Percentiles rank a stretch among this genome's conserved stretches.
Conservation (phyloP, 2,329 filamentous ascomycete genomes). For the Onygena corvina region DNA sequence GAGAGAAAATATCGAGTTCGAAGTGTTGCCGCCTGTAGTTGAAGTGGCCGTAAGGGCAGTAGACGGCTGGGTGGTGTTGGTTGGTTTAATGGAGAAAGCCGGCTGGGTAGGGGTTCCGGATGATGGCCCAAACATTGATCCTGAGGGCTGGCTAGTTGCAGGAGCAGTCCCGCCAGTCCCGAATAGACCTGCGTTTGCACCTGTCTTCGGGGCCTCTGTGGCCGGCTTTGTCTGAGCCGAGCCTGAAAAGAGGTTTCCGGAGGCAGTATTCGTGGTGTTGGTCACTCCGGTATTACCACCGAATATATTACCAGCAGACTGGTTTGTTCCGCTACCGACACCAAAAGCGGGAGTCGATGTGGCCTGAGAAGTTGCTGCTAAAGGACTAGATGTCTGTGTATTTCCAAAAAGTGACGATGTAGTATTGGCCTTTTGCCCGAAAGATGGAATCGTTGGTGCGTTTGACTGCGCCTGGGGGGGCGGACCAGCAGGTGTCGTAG, state of each 20-base stretch:
- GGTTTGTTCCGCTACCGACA: not conserved
- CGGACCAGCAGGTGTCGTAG: conserved; percentile 41
- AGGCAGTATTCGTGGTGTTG: conserved; percentile 15
- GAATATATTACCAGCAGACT: not conserved
- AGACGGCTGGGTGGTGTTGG: conserved; percentile 16
- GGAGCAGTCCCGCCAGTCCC: not conserved
- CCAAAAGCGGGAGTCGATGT: conserved; percentile 3
- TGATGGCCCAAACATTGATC: not conserved
- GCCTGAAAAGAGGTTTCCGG: conserved; percentile 11
- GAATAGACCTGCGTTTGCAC: not conserved
- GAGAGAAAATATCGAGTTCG: conserved; percentile 22
- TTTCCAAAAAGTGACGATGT: not conserved
- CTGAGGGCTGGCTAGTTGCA: not conserved
- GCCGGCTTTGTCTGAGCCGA: conserved; percentile 7
- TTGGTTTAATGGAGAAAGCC: conserved; percentile 9
- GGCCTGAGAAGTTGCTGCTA: conserved; percentile 19
- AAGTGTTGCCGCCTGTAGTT: conserved; percentile 16
- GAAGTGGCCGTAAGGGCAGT: conserved; percentile 16
- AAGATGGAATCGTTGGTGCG: not conserved
- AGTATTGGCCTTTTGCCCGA: not conserved
- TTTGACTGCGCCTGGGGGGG: conserved; percentile 26
- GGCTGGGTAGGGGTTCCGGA: conserved; percentile 9
- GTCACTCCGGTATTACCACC: conserved; percentile 7
- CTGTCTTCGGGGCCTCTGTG: conserved; percentile 8
- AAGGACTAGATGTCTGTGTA: conserved; percentile 2